Evolutionary conservation across 345 rosid species (phyloP).

Genomic region (Eucalyptus lansdowneana): DNA sequence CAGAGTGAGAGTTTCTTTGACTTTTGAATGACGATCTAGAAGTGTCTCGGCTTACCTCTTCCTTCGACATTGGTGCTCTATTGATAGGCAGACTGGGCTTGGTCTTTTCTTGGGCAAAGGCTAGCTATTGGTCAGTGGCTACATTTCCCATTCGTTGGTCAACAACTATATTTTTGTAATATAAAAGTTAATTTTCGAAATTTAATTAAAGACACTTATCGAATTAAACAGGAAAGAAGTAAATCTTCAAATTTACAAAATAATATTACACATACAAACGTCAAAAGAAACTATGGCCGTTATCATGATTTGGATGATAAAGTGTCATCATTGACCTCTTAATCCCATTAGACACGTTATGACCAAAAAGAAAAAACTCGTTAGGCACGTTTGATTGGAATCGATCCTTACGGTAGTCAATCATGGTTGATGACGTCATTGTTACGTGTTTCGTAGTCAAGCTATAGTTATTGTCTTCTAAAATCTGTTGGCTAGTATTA

Average conservation of each 20-base stretch:
- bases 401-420: not conserved
- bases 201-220: not conserved
- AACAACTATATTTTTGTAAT: not conserved
- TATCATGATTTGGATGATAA: not conserved
- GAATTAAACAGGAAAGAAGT: not conserved
- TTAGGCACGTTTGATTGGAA: not conserved
- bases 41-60: not conserved
- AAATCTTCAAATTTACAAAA: not conserved
- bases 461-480: not conserved
- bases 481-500: not conserved
- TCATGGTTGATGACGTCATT: not conserved
- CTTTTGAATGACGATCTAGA: not conserved
- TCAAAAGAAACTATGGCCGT: not conserved
- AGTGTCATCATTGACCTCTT: not conserved
- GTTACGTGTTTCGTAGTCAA: not conserved
- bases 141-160: not conserved
- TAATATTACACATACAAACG: not conserved
- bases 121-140: not conserved
- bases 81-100: not conserved
- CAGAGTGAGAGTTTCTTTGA: not conserved
- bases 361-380: not conserved
- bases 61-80: not conserved
- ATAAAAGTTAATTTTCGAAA: not conserved
- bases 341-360: too few species aligned
- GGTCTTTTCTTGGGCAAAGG: not conserved